Evolutionary conservation across 805 yeast genomes (phyloP).

Genomic region (Candida qinlingensis): DNA sequence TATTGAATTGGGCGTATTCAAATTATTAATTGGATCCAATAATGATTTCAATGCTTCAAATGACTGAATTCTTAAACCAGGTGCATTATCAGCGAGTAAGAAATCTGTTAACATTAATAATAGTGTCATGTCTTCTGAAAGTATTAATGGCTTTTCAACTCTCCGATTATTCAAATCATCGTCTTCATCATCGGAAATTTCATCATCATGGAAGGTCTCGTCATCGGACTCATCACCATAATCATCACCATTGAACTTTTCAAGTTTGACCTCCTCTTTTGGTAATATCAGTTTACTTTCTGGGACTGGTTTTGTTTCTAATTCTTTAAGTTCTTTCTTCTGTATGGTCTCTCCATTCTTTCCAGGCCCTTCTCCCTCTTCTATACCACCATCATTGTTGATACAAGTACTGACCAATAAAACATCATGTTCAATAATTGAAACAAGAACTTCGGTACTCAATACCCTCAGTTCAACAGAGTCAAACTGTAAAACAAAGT

Average conservation of each 20-base stretch:
- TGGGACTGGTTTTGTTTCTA: too few relatives aligned
- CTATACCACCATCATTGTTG: background rate
- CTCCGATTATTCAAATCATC: background rate
- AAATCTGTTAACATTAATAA: slow-evolving; percentile 52
- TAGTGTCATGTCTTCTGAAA: slow-evolving; percentile 55
- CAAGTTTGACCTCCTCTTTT: slow-evolving; percentile 4
- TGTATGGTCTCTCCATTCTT: too few relatives aligned
- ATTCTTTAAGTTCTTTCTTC: too few relatives aligned
- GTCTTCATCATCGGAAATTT: background rate
- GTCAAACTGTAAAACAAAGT: slow-evolving; percentile 60
- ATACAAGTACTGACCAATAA: slow-evolving; percentile 37
- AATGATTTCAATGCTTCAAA: slow-evolving; percentile 76
- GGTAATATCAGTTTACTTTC: background rate
- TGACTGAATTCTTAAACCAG: slow-evolving; percentile 76
- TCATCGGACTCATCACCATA: slow-evolving; percentile 1
- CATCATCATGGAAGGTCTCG: slow-evolving; percentile 1
- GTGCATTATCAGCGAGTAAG: slow-evolving; percentile 54
- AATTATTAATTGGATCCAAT: slow-evolving; percentile 42
- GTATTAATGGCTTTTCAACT: slow-evolving; percentile 9
- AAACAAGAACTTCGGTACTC: slow-evolving; percentile 75
- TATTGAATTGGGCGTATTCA: slow-evolving; percentile 14
- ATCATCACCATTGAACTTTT: slow-evolving; percentile 8
- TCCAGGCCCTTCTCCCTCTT: background rate
- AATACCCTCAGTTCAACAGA: slow-evolving; percentile 48
- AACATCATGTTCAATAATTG: slow-evolving; percentile 82